phyloP scores from a whole-genome alignment of 176 grass and related monocot species.

The Saccharum spontaneum region DNA sequence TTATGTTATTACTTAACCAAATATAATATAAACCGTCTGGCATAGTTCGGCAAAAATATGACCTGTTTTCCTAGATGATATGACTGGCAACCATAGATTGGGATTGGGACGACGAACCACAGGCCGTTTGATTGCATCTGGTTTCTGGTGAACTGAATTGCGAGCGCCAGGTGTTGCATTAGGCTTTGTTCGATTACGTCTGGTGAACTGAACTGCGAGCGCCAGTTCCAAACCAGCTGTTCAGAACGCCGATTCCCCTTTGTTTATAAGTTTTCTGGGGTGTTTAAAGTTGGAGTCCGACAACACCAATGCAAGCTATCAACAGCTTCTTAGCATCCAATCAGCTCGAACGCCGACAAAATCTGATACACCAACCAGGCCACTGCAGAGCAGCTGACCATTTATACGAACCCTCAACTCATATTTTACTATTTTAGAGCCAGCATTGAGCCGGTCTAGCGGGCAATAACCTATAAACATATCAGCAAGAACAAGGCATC shows the following conservation, averaged over 20 bases:
- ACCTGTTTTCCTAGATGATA: neutral
- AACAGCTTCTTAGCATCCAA: constrained; percentile 10
- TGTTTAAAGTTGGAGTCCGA: neutral
- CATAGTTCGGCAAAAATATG: neutral
- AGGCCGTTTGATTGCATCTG: constrained; percentile 23
- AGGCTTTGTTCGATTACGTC: constrained; percentile 9
- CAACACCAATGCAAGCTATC: neutral
- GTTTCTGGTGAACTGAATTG: constrained; percentile 25
- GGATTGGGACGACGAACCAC: neutral
- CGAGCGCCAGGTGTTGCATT: constrained; percentile 24
- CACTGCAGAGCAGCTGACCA: neutral
- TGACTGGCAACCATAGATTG: neutral
- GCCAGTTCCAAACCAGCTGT: constrained; percentile 24
- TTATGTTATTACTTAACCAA: neutral
- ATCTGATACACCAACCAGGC: neutral
- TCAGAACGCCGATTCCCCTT: neutral
- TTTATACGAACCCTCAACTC: neutral
- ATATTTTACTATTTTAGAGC: neutral
- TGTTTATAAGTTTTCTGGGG: neutral
- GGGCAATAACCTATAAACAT: constrained; percentile 20
- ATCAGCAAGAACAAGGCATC: neutral
- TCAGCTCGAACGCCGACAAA: constrained; percentile 17
- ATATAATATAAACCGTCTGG: neutral
- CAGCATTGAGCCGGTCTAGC: neutral
- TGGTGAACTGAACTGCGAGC: constrained; percentile 4